Conservation (phyloP, 2,329 filamentous ascomycete species). For the Diaporthe ilicicola region DNA sequence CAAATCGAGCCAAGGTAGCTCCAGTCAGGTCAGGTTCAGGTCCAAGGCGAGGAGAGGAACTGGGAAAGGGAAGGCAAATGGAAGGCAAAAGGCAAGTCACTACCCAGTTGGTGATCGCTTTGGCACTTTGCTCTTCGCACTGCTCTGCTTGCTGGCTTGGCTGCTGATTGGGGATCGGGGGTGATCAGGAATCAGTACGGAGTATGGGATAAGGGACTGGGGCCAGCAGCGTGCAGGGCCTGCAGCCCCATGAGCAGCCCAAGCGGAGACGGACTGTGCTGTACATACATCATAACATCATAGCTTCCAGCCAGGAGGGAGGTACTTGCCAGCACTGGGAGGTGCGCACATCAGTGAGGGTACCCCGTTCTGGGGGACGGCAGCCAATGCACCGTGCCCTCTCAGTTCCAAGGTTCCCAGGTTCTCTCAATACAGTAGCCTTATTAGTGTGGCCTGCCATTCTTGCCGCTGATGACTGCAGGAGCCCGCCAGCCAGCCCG, state of each 20-base stretch:
- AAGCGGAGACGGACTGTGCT: not conserved
- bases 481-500: conserved; percentile 1
- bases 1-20: not conserved
- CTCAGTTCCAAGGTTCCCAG: not conserved
- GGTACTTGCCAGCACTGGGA: not conserved
- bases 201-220: not conserved
- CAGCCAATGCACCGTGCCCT: conserved; percentile 23
- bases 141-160: not conserved
- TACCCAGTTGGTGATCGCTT: not conserved
- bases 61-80: not conserved
- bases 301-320: not conserved
- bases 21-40: not conserved
- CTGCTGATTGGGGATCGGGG: not conserved
- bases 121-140: conserved; percentile 16
- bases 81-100: not conserved
- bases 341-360: not conserved
- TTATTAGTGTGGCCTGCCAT: not conserved
- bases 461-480: conserved; percentile 14
- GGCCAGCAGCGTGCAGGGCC: not conserved
- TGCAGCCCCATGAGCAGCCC: not conserved
- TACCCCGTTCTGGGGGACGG: not conserved
- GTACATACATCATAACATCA: conserved; percentile 12
- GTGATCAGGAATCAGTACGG: not conserved
- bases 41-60: not conserved
- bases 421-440: no score